Base-by-base conservation (phyloP, 1,284 basidiomycete species). In the Ganoderma sp. region DNA sequence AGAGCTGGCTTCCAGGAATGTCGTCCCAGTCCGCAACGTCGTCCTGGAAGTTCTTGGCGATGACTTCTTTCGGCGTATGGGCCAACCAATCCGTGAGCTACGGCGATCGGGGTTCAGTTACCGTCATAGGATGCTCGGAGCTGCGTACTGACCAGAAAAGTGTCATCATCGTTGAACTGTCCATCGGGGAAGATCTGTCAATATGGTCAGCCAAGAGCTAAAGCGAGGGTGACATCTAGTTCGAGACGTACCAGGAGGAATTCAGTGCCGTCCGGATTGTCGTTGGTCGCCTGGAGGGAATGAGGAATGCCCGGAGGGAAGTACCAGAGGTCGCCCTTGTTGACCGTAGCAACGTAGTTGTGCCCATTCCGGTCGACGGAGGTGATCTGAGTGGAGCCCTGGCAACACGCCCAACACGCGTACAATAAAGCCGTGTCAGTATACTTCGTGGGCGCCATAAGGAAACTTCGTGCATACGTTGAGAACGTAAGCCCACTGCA, bases 11-110 rank as follows among this genome's bases (percentile, higher is more conserved):
- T 43, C 80, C 78, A 3, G 87, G 88, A 57, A 89, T 79, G 68
- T 86, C 81, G 57, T 84, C 81, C 75, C 90, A 90, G 2, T 84
- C 84, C 3, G 83, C 80, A 34, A 84, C 76, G 68, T 83, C 79
- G 22, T 83, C 81, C 72, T 87, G 83, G 81, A 92, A 91, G 77
- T 91, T 92, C 81, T 90, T 90, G 48, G 87, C 85, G 45, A 93
- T 83, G 22, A 91, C 89, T 80, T 83, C 82, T 68, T 82, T 82
- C 14, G 85, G 85, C 0, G 88, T 84, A 73, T 91, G 90, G 0
- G 88, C 77, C 10, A 89, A 74, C 88, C 88, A 90, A 71, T 90
- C 88, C 6, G 87, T 88, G 61, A 88, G 75, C 84, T 87, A 62
- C 10, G 56, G 14, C 15, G 32, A 41, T 56, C 12, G 15, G 9